Base-by-base conservation (phyloP, 495 filamentous ascomycete genomes). In the Penicillium cataractarum region DNA sequence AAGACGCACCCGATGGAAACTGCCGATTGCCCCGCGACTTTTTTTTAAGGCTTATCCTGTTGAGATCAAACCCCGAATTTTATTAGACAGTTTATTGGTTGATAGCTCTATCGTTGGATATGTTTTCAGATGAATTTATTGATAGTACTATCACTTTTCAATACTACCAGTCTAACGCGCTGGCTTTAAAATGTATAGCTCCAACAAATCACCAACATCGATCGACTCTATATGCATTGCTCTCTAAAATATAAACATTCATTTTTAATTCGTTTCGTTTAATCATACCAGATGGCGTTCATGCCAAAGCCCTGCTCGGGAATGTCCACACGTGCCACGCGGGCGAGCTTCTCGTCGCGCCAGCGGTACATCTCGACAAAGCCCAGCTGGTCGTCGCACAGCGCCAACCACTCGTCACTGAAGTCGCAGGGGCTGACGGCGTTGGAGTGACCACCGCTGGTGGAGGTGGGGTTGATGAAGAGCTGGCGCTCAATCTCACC, bases 211-310 rank as follows among this genome's bases (percentile, higher is more conserved):
- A 21, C 40, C 40, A 12, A 35, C 0, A 1, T 8, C 12, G 26
- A 52, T 52, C 26, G 15, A 9, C 29, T 32, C 49, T 52, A 52
- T 52, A 52, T 52, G 24, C 26, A 27, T 31, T 32, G 26, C 7
- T 32, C 49, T 29, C 24, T 17, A 17, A 32, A 22, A 27, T 24
- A 37, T 59, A 26, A 50, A 6, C 12, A n/a, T 31, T 44, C 39
- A 3, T 58, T 37, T 50, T 49, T 3, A 10, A 33, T 13, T n/a
- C n/a, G n/a, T n/a, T 24, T 66, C 60, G 22, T 65, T 60, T 80
- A 94, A 76, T 94, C 89, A 74, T 92, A 93, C 91, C 90, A 94
- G 67, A 93, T 92, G 33, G 90, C 91, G 78, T 95, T 93, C 91
- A 93, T 93, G 1, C 89, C 90, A 75, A 93, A 93, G 52, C 91